These are phyloP conservation scores for Salix caprea DNA, from an alignment of 345 rosid genomes.

Conservation along the genomic window DNA sequence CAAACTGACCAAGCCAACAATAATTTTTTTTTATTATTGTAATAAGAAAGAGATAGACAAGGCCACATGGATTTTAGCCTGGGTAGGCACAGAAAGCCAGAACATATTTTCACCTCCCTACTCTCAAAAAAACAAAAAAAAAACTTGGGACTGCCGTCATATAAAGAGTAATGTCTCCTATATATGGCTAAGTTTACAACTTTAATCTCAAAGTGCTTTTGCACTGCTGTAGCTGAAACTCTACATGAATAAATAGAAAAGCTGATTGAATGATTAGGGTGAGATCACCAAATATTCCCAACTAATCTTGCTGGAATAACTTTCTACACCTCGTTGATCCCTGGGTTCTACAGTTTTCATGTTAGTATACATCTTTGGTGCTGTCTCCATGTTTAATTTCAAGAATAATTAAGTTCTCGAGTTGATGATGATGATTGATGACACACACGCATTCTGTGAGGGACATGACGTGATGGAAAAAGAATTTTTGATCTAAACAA, in stretches of 20 bases:
- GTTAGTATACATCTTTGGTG: neutral
- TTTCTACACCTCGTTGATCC: neutral
- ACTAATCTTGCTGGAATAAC: neutral
- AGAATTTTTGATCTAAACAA: too few species aligned
- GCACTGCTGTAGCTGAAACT: constrained; percentile 14
- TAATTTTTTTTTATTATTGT: too few species aligned
- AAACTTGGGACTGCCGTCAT: constrained; percentile 1
- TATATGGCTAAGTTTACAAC: constrained; percentile 3
- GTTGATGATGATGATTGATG: too few species aligned
- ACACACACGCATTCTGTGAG: too few species aligned
- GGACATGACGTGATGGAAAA: too few species aligned
- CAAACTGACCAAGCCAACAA: too few species aligned
- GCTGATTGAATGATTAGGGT: constrained; percentile 23
- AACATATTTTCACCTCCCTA: neutral
- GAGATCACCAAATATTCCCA: constrained; percentile 6
- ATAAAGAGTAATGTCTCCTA: neutral
- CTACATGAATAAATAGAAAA: constrained; percentile 15
- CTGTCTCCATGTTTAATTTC: too few species aligned
- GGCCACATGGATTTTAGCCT: constrained; percentile 33
- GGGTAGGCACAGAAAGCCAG: constrained; percentile 43
- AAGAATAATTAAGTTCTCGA: too few species aligned
- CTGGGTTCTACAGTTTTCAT: neutral
- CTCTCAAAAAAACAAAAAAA: neutral
- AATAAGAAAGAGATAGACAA: constrained; percentile 17
- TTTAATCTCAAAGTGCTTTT: constrained; percentile 23